A percentile compares a stretch with the other conserved stretches of the same genome.
phyloP scores from a whole-genome alignment of 1,139 yeast species.

The Kluyveromyces sp. region DNA sequence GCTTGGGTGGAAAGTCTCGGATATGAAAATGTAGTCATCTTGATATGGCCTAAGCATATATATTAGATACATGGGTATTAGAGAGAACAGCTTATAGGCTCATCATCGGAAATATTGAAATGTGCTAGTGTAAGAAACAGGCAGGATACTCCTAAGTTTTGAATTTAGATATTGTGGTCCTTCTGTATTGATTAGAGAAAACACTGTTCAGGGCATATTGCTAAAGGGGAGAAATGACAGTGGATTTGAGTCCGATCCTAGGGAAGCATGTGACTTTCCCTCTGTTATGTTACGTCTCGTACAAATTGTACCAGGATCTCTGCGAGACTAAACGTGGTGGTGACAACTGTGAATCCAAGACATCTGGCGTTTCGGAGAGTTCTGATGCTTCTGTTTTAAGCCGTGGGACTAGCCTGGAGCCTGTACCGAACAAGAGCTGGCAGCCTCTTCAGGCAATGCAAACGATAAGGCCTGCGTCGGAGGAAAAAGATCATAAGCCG shows the following conservation, averaged over 20 bases:
- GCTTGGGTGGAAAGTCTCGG: neutral
- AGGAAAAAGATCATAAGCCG: constrained; percentile 33
- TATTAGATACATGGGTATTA: neutral
- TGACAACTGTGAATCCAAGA: neutral
- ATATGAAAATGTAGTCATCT: neutral
- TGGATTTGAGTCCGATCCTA: constrained; percentile 10
- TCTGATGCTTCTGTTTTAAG: neutral
- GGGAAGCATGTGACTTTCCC: constrained; percentile 16
- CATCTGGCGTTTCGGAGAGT: neutral
- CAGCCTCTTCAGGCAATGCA: constrained; percentile 10
- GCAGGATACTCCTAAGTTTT: too few species aligned
- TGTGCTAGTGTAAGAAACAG: too few species aligned
- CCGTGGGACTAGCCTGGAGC: neutral
- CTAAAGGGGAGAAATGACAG: neutral
- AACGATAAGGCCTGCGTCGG: constrained; percentile 24
- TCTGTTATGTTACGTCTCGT: constrained; percentile 10
- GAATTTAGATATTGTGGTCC: too few species aligned
- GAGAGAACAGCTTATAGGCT: too few species aligned
- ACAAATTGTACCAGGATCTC: constrained; percentile 11
- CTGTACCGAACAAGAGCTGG: constrained; percentile 7
- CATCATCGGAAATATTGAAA: too few species aligned
- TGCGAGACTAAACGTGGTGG: neutral
- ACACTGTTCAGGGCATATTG: neutral
- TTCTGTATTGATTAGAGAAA: neutral
- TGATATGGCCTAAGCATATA: neutral